A percentile compares a stretch with the other conserved stretches of the same genome.
Evolutionary conservation across 2,329 filamentous ascomycete species (phyloP).

Genomic region (Neofusicoccum parvum): DNA sequence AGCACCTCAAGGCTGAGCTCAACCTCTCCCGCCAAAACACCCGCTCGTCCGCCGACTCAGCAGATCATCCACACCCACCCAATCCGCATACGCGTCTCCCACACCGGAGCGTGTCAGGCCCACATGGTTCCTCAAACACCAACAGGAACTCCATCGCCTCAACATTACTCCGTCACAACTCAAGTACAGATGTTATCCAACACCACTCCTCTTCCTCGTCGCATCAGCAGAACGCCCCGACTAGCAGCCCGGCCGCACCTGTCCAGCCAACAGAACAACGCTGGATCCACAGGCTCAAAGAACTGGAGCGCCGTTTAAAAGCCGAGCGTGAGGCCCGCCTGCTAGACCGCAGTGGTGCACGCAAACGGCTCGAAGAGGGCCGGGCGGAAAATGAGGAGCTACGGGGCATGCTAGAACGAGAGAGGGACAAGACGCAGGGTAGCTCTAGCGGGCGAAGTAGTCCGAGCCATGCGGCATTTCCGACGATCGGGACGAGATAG

Average conservation of each 20-base stretch:
- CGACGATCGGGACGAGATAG: constrained; percentile 17
- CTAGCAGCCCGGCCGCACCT: constrained; percentile 27
- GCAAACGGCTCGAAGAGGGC: constrained; percentile 77
- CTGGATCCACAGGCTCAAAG: constrained; percentile 83
- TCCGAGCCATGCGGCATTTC: constrained; percentile 9
- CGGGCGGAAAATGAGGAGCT: constrained; percentile 73
- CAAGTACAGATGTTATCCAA: constrained; percentile 2
- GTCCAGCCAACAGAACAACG: constrained; percentile 63
- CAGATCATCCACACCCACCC: constrained; percentile 24
- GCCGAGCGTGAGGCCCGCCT: constrained; percentile 84
- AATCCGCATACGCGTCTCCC: constrained; percentile 25
- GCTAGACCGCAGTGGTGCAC: constrained; percentile 80
- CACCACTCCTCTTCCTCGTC: constrained; percentile 51
- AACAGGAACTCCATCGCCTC: constrained; percentile 51
- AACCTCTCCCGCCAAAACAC: constrained; percentile 62
- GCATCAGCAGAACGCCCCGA: constrained; percentile 28
- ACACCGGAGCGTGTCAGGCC: constrained; percentile 26
- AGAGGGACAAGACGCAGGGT: constrained; percentile 38
- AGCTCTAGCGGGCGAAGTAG: constrained; percentile 15
- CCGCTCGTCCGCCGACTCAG: constrained; percentile 30
- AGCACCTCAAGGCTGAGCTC: constrained; percentile 62
- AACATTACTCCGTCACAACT: constrained; percentile 54
- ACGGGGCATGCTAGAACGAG: constrained; percentile 63
- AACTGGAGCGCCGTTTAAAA: constrained; percentile 86
- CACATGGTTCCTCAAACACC: constrained; percentile 16